phyloP scores from a whole-genome alignment of 1,284 basidiomycete species.

The Puccinia triticina region DNA sequence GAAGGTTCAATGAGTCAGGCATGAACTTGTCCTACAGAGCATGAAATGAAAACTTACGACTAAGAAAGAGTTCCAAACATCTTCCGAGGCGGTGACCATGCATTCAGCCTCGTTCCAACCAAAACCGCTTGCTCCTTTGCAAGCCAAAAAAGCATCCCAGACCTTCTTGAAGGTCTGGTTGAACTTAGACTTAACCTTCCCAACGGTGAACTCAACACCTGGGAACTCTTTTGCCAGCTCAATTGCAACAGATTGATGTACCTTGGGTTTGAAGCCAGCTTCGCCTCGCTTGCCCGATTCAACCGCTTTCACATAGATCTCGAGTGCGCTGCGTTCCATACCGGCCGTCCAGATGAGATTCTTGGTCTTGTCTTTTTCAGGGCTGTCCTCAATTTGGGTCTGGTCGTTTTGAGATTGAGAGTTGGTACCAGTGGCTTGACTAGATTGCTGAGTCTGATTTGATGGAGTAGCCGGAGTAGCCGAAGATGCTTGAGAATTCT shows the following conservation, averaged over 20 bases:
- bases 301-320: not conserved
- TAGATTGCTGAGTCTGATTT: too few species aligned
- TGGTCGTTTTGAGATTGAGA: not conserved
- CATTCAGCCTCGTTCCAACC: too few species aligned
- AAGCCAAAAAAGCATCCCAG: too few species aligned
- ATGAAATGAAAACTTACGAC: too few species aligned
- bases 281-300: not conserved
- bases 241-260: not conserved
- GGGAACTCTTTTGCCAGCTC: constrained; percentile 11
- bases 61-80: too few species aligned
- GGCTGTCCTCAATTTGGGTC: not conserved
- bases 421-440: not conserved
- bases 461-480: too few species aligned
- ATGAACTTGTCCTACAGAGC: not conserved
- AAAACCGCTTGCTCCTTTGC: too few species aligned
- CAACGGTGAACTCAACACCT: not conserved
- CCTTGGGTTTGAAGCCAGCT: not conserved
- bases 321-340: not conserved
- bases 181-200: too few species aligned
- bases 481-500: not conserved
- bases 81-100: too few species aligned
- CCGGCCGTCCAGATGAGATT: too few species aligned
- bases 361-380: too few species aligned
- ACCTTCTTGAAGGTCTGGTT: too few species aligned
- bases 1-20: not conserved